phyloP scores from a whole-genome alignment of 1,284 basidiomycete genomes.

The Anthracocystis walkeri region DNA sequence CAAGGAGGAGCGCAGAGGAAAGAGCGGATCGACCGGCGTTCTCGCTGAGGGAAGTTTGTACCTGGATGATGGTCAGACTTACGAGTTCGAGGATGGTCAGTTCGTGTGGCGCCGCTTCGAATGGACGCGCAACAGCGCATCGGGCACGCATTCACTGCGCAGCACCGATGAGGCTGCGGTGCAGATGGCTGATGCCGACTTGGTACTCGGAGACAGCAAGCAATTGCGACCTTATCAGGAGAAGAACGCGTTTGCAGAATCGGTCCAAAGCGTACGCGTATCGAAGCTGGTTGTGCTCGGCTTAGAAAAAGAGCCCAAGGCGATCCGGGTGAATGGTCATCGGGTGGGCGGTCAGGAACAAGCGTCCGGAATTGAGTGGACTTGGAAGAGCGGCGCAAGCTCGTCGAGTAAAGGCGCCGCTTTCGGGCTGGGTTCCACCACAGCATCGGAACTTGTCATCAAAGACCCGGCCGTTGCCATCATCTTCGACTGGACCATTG shows the following conservation, averaged over 20 bases:
- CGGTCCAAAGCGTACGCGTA: conserved; percentile 58
- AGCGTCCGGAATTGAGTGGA: conserved; percentile 38
- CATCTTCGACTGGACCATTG: conserved; percentile 57
- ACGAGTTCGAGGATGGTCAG: conserved; percentile 80
- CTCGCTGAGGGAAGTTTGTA: conserved; percentile 86
- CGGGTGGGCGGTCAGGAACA: conserved; percentile 16
- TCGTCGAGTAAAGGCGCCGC: conserved; percentile 33
- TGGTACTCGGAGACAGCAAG: conserved; percentile 45
- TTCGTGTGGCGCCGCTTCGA: conserved; percentile 75
- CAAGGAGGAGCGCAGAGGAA: conserved; percentile 68
- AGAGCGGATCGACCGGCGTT: conserved; percentile 21
- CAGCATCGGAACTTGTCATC: conserved; percentile 56
- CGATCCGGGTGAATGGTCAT: conserved; percentile 37
- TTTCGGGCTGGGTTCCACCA: conserved; percentile 26
- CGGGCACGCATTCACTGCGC: conserved; percentile 32
- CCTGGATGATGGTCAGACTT: conserved; percentile 93
- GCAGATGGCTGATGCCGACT: conserved; percentile 18
- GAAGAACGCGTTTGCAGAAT: conserved; percentile 54
- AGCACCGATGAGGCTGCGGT: conserved; percentile 41
- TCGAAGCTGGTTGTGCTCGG: conserved; percentile 66
- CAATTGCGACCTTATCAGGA: conserved; percentile 35
- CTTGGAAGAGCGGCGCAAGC: conserved; percentile 41
- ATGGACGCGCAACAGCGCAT: conserved; percentile 27
- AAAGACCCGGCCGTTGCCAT: conserved; percentile 61
- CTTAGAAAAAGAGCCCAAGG: conserved; percentile 45